Evolutionary conservation across 2,329 filamentous ascomycete genomes (phyloP).

Genomic region (Lasiodiplodia gonubiensis): DNA sequence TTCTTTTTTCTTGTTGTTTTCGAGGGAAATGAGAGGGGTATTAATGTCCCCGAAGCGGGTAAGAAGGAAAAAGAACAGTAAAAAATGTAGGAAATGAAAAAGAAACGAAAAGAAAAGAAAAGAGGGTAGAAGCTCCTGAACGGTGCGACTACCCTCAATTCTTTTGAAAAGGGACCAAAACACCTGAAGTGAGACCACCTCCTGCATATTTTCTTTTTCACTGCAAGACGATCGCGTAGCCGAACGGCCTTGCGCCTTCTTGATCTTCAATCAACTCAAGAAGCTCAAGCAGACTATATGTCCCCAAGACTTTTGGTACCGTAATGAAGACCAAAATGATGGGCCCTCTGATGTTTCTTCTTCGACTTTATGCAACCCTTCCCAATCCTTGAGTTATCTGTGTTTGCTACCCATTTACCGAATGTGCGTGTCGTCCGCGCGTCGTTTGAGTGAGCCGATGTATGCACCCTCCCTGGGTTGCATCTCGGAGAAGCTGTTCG

Average conservation of each 20-base stretch:
- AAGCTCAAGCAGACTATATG: constrained; percentile 19
- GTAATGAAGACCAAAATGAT: constrained; percentile 19
- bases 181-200: neutral
- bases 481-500: constrained; percentile 18
- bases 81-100: neutral
- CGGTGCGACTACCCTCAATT: neutral
- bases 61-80: neutral
- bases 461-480: constrained; percentile 18
- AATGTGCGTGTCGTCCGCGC: constrained; percentile 12
- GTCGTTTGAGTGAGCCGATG: constrained; percentile 15
- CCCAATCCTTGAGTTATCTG: neutral
- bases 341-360: constrained; percentile 16
- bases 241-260: neutral
- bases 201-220: constrained; percentile 7
- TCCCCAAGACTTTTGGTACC: constrained; percentile 17
- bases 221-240: no score
- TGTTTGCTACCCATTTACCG: constrained; percentile 7
- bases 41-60: constrained; percentile 2
- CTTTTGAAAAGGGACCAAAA: neutral
- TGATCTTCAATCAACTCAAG: constrained; percentile 12
- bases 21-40: constrained; percentile 6
- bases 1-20: constrained; percentile 22
- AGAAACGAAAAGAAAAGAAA: constrained; percentile 1
- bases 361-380: constrained; percentile 2
- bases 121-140: neutral